phyloP scores from a whole-genome alignment of 108 stramenopile genomes.

The Cyclostephanos invisitatus region DNA sequence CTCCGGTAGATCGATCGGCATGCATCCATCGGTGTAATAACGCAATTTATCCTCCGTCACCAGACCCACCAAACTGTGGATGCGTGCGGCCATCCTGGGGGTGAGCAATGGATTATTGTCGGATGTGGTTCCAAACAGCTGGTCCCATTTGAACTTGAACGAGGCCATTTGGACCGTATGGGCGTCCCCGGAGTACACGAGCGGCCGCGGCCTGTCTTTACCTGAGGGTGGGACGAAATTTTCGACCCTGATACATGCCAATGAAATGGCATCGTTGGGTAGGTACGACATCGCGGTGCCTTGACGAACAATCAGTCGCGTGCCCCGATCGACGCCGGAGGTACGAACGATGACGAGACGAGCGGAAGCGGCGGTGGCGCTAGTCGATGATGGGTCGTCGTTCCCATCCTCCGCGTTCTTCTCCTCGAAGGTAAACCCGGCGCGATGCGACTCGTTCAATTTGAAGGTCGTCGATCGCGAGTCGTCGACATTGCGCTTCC shows the following conservation, averaged over 20 bases:
- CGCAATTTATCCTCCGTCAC: not conserved
- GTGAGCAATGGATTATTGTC: conserved; percentile 1
- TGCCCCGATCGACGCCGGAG: no score
- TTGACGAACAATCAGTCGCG: no score
- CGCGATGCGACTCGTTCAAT: no score
- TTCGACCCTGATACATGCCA: no score
- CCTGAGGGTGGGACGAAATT: no score
- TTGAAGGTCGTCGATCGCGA: not conserved
- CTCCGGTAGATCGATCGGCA: not conserved
- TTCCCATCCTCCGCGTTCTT: not conserved
- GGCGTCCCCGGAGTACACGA: not conserved
- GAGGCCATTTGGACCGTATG: not conserved
- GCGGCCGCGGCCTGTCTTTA: not conserved
- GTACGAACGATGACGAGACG: no score
- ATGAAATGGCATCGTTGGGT: no score
- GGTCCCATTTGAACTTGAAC: not conserved
- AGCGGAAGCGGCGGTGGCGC: no score
- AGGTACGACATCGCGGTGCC: no score
- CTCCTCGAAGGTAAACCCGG: not conserved
- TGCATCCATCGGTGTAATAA: not conserved
- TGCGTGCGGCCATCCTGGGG: not conserved
- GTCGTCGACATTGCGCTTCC: not conserved
- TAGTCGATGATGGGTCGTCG: no score
- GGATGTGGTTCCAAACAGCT: not conserved
- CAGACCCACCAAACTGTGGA: not conserved